Evolutionary conservation across 1,284 basidiomycete species (phyloP).

Genomic region (Anthracocystis panici-leucophaei): DNA sequence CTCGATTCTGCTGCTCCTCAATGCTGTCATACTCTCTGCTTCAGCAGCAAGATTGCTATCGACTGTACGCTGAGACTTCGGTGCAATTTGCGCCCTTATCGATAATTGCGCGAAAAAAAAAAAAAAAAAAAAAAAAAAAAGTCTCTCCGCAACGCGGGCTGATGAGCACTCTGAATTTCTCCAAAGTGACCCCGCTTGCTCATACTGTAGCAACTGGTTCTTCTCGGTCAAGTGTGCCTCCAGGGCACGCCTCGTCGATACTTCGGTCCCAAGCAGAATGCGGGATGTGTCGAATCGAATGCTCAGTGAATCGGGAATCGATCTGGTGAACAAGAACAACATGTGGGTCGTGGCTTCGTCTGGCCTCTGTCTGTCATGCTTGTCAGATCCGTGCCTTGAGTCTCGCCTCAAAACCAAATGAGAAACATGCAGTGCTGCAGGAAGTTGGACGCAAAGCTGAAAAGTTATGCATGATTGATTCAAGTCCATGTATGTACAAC

Average conservation of each 20-base stretch:
- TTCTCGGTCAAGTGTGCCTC: not conserved
- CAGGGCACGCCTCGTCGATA: slow-evolving; percentile 5
- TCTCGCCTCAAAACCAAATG: not conserved
- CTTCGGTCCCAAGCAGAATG: slow-evolving; percentile 2
- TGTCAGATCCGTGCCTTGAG: not conserved
- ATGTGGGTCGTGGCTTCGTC: not conserved
- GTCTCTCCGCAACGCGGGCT: slow-evolving; percentile 26
- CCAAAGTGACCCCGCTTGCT: slow-evolving; percentile 15
- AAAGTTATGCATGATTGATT: slow-evolving; percentile 10
- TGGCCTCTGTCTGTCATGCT: not conserved
- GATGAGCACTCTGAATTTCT: slow-evolving; percentile 14
- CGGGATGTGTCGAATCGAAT: not conserved
- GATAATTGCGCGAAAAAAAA: slow-evolving; percentile 12
- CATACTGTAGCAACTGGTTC: not conserved
- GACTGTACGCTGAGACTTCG: slow-evolving; percentile 25
- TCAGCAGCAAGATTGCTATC: slow-evolving; percentile 16
- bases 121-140: slow-evolving; percentile 22
- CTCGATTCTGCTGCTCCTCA: not conserved
- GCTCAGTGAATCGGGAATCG: slow-evolving; percentile 9
- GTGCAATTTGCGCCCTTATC: slow-evolving; percentile 34
- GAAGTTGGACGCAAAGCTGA: not conserved
- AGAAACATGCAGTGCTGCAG: not conserved
- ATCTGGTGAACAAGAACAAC: not conserved
- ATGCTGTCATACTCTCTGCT: not conserved
- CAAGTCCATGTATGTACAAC: slow-evolving; percentile 5